Conservation (phyloP, 2,329 filamentous ascomycete species). For the Blastomyces percursus region DNA sequence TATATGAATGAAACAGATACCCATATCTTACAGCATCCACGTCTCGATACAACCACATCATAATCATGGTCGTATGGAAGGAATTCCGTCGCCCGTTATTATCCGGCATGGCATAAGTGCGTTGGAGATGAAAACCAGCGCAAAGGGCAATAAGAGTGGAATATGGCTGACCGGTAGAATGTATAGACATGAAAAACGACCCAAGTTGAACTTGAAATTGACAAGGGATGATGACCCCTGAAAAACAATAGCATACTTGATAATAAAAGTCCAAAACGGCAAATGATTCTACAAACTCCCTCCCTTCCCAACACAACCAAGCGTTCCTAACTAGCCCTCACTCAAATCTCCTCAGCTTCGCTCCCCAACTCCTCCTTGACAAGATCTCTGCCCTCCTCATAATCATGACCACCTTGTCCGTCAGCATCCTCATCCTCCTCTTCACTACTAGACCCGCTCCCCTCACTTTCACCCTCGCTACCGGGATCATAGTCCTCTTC, state of each 20-base stretch:
- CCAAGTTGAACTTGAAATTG: too few species aligned
- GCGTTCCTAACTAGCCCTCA: constrained; percentile 11
- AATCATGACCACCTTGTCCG: constrained; percentile 10
- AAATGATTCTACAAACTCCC: background rate
- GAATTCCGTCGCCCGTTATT: background rate
- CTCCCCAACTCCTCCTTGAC: constrained; percentile 35
- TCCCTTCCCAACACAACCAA: constrained; percentile 11
- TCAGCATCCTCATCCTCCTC: constrained; percentile 28
- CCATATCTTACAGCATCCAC: background rate
- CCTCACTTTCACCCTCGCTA: constrained; percentile 39
- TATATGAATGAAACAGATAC: background rate
- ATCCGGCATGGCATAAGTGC: background rate
- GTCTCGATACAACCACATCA: background rate
- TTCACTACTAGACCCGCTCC: constrained; percentile 35
- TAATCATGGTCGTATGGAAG: background rate
- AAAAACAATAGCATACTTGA: background rate
- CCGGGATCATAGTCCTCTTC: constrained; percentile 43
- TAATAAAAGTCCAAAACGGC: background rate
- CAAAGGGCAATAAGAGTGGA: background rate
- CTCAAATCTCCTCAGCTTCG: constrained; percentile 31
- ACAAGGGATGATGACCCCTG: too few species aligned
- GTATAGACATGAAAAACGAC: too few species aligned
- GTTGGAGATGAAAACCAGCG: background rate
- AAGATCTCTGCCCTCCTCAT: constrained; percentile 25
- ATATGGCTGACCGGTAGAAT: background rate